Evolutionary conservation across 768 basidiomycete species (phyloP), one percentile per base, ranked within the genome.

Genomic region (Pleurotus sapidus): DNA sequence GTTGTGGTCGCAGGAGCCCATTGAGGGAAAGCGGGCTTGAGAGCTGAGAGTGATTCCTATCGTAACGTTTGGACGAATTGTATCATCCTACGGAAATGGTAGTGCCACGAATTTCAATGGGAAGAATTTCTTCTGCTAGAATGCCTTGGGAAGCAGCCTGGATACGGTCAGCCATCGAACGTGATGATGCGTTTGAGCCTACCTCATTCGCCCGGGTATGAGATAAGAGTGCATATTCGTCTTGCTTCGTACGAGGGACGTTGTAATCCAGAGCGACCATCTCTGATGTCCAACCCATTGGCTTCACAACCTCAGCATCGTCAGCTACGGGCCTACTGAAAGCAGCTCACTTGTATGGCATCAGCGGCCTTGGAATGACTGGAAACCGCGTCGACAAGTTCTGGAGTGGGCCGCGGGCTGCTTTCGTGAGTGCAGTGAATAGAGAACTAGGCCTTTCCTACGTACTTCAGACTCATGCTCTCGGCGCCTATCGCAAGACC

Each of bases 201-300:
- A 87, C 89, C 73, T 83, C 77, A 46, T 73, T 80, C 18, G 94
- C 93, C 65, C 93, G 86, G 38, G 81, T 85, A 70, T 95, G 95
- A 6, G 93, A 95, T 53, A 91, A 84, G 53, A 92, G 79, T 0
- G 95, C 95, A 67, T 92, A 95, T 56, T 91, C 81, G 69, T 98
- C 96, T 71, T 98, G 95, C 63, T 80, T 87, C 66, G 85, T 74
- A 37, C 95, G 87, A 3, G 91, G 77, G 57, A 95, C 71, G n/a
- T 84, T 79, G 73, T 86, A 95, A 6, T 81, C 75, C 64, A 87
- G 70, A n/a, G 93, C 91, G 18, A 94, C 91, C 85, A 91, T 87
- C 70, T 95, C 93, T 4, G 91, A 91, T 1, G 93, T 95, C 93
- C 93, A 99, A 49, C 94, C 94, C 94, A 95, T 95, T 9, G 91